Conservation (phyloP, 1,284 basidiomycete species). For the Athelia sp. region DNA sequence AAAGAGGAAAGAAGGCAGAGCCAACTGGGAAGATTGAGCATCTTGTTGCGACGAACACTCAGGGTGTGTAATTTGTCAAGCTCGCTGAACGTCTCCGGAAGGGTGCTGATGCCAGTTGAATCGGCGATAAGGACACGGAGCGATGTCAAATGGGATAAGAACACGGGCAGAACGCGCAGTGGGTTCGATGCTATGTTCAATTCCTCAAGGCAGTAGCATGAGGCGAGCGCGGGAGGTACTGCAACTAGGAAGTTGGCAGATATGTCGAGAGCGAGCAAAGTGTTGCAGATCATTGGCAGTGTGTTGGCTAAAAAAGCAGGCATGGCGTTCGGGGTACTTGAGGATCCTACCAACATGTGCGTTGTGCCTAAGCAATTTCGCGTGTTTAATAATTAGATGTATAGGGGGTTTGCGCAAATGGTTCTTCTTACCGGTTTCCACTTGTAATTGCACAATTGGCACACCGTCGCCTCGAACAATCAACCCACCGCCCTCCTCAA, state of each 20-base stretch:
- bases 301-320: constrained; percentile 65
- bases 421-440: constrained; percentile 62
- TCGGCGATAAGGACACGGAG: constrained; percentile 90
- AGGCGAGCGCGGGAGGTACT: constrained; percentile 74
- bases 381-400: constrained; percentile 3
- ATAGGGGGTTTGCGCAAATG: not conserved
- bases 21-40: constrained; percentile 92
- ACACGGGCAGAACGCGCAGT: constrained; percentile 77
- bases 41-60: constrained; percentile 83
- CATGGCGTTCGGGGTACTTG: constrained; percentile 70
- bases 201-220: constrained; percentile 84
- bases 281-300: constrained; percentile 67
- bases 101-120: constrained; percentile 71
- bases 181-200: constrained; percentile 92
- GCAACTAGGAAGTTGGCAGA: constrained; percentile 81
- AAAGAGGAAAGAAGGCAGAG: constrained; percentile 79
- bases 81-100: constrained; percentile 66
- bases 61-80: constrained; percentile 81
- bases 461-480: constrained; percentile 68
- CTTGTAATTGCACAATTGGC: constrained; percentile 55
- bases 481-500: constrained; percentile 75
- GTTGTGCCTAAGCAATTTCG: constrained; percentile 64
- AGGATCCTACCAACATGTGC: constrained; percentile 80
- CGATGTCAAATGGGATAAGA: constrained; percentile 70
- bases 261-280: constrained; percentile 86